These are phyloP conservation scores for Diplodia mutila DNA, from an alignment of 2,329 filamentous ascomycete genomes.

Conservation along the genomic window DNA sequence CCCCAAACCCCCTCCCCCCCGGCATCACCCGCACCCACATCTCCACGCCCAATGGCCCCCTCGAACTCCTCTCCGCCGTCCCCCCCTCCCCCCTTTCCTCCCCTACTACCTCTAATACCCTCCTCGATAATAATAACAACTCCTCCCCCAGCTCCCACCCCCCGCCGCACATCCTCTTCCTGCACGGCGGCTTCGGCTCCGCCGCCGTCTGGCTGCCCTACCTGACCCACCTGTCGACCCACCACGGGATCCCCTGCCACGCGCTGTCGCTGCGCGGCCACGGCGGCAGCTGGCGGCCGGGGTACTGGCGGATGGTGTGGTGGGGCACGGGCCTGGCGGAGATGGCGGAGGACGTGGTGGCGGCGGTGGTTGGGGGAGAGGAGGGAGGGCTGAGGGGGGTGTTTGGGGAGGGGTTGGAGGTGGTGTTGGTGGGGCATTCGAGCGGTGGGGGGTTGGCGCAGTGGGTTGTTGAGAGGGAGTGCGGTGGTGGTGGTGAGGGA, in stretches of 20 bases:
- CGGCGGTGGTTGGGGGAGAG: not conserved
- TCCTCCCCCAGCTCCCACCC: constrained; percentile 33
- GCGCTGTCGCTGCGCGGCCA: constrained; percentile 59
- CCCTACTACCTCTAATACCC: not conserved
- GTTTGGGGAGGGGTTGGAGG: constrained; percentile 35
- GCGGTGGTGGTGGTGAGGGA: constrained; percentile 27
- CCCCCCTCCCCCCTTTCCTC: not conserved
- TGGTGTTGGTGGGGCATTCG: constrained; percentile 56
- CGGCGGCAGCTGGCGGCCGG: constrained; percentile 57
- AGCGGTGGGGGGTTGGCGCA: constrained; percentile 57
- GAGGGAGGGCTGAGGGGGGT: constrained; percentile 32
- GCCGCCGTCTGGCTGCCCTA: constrained; percentile 59
- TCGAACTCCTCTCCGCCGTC: constrained; percentile 56
- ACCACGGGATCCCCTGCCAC: constrained; percentile 53
- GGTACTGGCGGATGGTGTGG: constrained; percentile 55
- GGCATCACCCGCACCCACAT: constrained; percentile 52
- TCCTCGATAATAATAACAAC: not conserved
- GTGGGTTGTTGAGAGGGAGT: constrained; percentile 47
- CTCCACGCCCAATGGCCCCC: constrained; percentile 48
- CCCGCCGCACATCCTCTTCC: constrained; percentile 52
- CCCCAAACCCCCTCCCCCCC: constrained; percentile 40
- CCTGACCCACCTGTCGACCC: constrained; percentile 53
- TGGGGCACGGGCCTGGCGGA: constrained; percentile 50
- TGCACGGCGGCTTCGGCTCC: constrained; percentile 59
- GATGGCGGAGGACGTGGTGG: constrained; percentile 51